Percentiles rank a stretch among this genome's conserved stretches.
Conservation (phyloP, 345 rosid species). For the rapeseed (Brassica napus) region DNA sequence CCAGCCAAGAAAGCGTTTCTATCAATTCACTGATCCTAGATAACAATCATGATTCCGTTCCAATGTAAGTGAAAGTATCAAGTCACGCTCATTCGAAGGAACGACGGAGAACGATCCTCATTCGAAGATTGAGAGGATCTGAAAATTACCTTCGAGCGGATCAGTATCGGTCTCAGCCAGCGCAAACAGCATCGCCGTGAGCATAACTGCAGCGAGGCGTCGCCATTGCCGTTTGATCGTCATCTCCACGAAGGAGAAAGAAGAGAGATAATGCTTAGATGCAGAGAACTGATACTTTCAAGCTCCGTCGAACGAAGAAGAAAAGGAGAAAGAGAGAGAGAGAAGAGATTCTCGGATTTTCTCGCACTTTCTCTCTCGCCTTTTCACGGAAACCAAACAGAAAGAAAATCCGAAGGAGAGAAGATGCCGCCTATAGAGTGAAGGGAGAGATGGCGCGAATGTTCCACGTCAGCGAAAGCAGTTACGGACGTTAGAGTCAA, state of each 20-base stretch:
- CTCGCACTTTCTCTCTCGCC: constrained; percentile 35
- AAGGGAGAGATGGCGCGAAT: constrained; percentile 1
- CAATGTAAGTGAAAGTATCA: background rate
- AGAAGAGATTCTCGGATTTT: constrained; percentile 10
- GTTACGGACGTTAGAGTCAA: constrained; percentile 44
- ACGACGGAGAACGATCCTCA: background rate
- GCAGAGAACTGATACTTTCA: constrained; percentile 10
- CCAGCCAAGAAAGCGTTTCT: constrained; percentile 20
- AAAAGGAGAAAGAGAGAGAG: constrained; percentile 2
- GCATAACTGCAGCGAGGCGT: constrained; percentile 28
- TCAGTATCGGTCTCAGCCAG: constrained; percentile 55
- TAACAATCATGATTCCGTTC: background rate
- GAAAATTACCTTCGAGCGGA: constrained; percentile 62
- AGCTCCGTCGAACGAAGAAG: constrained; percentile 22
- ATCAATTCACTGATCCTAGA: background rate
- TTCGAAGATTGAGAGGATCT: constrained; percentile 7
- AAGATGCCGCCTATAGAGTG: background rate
- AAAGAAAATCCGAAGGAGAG: constrained; percentile 15
- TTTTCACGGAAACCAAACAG: constrained; percentile 36
- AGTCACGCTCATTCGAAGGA: constrained; percentile 11
- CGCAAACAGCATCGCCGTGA: constrained; percentile 44
- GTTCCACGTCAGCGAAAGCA: constrained; percentile 47
- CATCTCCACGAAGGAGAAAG: constrained; percentile 32
- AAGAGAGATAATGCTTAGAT: background rate
- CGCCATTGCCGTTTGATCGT: constrained; percentile 37